phyloP scores from a whole-genome alignment of 2,329 filamentous ascomycete genomes.

The Calonectria crousiana region DNA sequence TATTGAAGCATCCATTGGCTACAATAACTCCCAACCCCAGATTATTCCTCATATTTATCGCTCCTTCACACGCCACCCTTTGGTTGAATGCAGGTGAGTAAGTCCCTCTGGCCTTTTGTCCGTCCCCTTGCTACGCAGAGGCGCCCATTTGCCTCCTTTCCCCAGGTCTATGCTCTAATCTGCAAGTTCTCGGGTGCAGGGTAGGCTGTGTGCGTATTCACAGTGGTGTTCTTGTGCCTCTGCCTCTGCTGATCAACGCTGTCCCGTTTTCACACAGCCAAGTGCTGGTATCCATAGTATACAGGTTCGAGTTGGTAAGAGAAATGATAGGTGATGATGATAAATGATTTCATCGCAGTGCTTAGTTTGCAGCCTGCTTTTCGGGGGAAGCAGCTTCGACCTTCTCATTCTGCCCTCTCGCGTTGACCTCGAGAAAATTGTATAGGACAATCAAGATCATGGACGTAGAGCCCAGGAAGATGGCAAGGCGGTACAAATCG shows the following conservation, averaged over 20 bases:
- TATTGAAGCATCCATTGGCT: constrained; percentile 4
- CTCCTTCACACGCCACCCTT: neutral
- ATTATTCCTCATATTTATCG: neutral
- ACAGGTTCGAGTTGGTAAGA: constrained; percentile 6
- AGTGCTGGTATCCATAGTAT: constrained; percentile 11
- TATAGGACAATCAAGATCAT: constrained; percentile 96
- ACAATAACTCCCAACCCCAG: neutral
- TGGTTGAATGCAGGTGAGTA: neutral
- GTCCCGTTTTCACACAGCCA: neutral
- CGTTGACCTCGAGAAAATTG: constrained; percentile 96
- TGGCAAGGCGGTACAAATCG: constrained; percentile 89
- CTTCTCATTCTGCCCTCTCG: constrained; percentile 47
- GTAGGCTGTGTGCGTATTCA: neutral
- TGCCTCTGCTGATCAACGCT: neutral
- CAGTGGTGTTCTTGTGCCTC: neutral
- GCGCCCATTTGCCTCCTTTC: neutral
- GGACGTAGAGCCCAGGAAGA: constrained; percentile 89
- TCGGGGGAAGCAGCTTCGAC: constrained; percentile 26
- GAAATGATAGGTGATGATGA: constrained; percentile 2
- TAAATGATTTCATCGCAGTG: neutral
- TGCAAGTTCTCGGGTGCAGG: neutral
- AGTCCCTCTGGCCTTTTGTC: neutral
- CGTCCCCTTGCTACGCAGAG: neutral
- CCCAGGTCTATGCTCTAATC: neutral
- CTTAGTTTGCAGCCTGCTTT: constrained; percentile 32